Evolutionary conservation across 2,329 filamentous ascomycete genomes (phyloP).

Genomic region (Aspergillus cejpii): DNA sequence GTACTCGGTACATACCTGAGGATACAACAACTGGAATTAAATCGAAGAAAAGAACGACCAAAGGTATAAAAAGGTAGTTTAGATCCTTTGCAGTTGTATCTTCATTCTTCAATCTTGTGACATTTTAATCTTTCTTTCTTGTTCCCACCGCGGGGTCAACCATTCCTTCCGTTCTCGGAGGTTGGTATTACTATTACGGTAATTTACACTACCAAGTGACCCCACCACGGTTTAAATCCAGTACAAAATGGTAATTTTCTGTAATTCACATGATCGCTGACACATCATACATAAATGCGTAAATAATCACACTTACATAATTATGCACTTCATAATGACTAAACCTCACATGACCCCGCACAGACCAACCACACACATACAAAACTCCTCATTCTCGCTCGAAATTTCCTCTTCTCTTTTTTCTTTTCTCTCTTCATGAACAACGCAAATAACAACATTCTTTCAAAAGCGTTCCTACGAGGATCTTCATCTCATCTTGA

Average conservation of each 20-base stretch:
- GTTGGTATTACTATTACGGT: not conserved
- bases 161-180: slow-evolving; percentile 16
- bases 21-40: too few species aligned
- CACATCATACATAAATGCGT: not conserved
- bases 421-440: slow-evolving; percentile 44
- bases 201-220: too few species aligned
- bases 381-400: slow-evolving; percentile 12
- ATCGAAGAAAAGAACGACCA: too few species aligned
- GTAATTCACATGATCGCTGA: not conserved
- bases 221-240: too few species aligned
- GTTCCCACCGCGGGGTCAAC: slow-evolving; percentile 22
- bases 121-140: slow-evolving; percentile 8
- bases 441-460: slow-evolving; percentile 53
- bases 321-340: not conserved
- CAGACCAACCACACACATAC: slow-evolving; percentile 13
- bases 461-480: slow-evolving; percentile 54
- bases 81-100: too few species aligned
- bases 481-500: slow-evolving; percentile 36
- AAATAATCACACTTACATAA: not conserved
- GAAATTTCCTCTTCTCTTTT: slow-evolving; percentile 25
- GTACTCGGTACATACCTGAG: slow-evolving; percentile 1
- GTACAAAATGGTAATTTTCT: too few species aligned
- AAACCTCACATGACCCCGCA: slow-evolving; percentile 17
- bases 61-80: too few species aligned
- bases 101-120: too few species aligned